Base-by-base conservation (phyloP, 495 filamentous ascomycete genomes). In the Aspergillus saccharolyticus region DNA sequence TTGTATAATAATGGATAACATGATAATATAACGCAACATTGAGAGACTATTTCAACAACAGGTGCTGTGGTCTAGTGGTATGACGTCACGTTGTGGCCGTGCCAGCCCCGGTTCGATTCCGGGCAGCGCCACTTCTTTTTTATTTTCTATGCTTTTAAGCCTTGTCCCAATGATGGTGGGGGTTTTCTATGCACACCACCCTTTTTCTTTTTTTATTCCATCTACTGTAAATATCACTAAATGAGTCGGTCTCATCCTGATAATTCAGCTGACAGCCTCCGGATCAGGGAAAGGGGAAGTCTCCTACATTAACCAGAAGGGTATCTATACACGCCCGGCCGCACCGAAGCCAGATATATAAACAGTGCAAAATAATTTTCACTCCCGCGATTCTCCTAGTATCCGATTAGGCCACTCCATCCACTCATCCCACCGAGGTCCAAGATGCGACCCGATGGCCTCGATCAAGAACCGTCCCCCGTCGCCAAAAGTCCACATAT, bases 401-500 rank as follows among this genome's bases (percentile, higher is more conserved):
- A 52, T 48, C 50, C 30, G 39, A 20, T 33, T 54, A 9, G 61
- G 61, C 57, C 61, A 59, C 30, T 52, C 50, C 42, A 63, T 8
- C 61, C 61, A 63, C 3, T 47, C 53, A 14, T 43, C 44, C 57
- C 57, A 63, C 22, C 47, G 45, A 1, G 42, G 25, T 3, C 61
- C 61, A 0, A 63, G 33, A 39, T 52, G 54, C n/a, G 12, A 30
- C 3, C 1, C 39, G 24, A 63, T 59, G 17, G 20, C 20, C 19
- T 54, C 50, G 39, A 63, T 52, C 22, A 63, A n/a, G 33, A 57
- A 63, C 20, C 44, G 24, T 4, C 61, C 61, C 6, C 53, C 52
- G 42, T 59, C 57, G 5, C 56, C 72, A 54, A 76, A 65, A 14
- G 64, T 53, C 78, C 78, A 80, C 42, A 58, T 65, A 6, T 64